Evolutionary conservation across 2,329 filamentous ascomycete genomes (phyloP).

Genomic region (Fusarium verticillioides): DNA sequence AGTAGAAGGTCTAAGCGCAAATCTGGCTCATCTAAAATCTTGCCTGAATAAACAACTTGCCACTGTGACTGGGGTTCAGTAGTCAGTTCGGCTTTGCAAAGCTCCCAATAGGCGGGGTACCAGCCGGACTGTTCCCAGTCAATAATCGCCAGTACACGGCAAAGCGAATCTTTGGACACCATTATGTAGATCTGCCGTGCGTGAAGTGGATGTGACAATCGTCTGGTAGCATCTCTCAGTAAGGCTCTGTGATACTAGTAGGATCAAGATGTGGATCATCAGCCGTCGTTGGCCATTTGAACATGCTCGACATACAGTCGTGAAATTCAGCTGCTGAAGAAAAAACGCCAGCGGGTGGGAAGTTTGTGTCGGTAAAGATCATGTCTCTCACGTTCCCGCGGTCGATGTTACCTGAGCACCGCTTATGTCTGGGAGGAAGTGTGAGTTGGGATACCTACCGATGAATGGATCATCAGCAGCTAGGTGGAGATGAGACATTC

Average conservation of each 20-base stretch:
- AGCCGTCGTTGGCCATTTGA: background rate
- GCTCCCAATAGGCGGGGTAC: background rate
- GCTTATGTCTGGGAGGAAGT: background rate
- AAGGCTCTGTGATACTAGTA: constrained; percentile 5
- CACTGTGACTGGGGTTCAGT: background rate
- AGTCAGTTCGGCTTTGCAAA: background rate
- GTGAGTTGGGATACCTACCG: background rate
- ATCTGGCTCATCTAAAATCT: background rate
- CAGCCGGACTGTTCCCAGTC: background rate
- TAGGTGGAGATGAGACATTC: background rate
- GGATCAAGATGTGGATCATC: background rate
- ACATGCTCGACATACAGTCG: constrained; percentile 20
- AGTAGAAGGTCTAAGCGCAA: background rate
- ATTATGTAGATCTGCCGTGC: constrained; percentile 32
- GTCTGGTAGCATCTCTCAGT: background rate
- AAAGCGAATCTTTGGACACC: constrained; percentile 7
- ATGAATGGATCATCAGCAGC: background rate
- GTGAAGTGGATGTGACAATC: constrained; percentile 14
- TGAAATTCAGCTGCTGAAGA: constrained; percentile 10
- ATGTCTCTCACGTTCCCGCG: background rate
- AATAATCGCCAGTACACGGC: background rate
- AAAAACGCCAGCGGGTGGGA: constrained; percentile 19
- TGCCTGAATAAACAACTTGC: background rate
- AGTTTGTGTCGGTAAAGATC: background rate
- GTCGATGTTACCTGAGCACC: constrained; percentile 17